phyloP scores from a whole-genome alignment of 1,284 basidiomycete species.

The Fomitopsis betulina region DNA sequence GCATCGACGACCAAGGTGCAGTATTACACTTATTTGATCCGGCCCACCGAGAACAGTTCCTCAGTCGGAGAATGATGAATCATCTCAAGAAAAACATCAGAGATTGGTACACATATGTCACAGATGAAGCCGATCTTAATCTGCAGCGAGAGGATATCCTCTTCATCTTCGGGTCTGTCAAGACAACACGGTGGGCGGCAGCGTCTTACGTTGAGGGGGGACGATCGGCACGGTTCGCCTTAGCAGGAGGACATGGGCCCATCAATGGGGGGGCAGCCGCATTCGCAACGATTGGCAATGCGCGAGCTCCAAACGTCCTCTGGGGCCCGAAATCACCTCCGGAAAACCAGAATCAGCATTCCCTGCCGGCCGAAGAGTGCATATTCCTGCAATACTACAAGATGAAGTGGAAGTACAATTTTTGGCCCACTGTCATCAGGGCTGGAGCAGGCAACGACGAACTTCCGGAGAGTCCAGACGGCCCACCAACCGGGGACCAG shows the following conservation, averaged over 20 bases:
- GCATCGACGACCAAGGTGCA: slow-evolving; percentile 18
- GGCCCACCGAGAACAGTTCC: slow-evolving; percentile 11
- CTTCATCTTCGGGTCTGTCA: slow-evolving; percentile 19
- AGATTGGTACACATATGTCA: slow-evolving; percentile 16
- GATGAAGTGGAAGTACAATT: slow-evolving; percentile 12
- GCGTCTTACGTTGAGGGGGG: slow-evolving; percentile 15
- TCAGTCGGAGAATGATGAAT: slow-evolving; percentile 5
- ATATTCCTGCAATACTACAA: slow-evolving; percentile 22
- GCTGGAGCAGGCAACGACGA: slow-evolving; percentile 14
- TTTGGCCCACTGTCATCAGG: slow-evolving; percentile 8
- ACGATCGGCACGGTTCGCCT: slow-evolving; percentile 8
- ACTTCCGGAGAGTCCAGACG: background rate
- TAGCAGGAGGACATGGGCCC: slow-evolving; percentile 9
- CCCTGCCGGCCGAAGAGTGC: background rate
- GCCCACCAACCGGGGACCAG: background rate
- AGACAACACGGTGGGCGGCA: slow-evolving; percentile 22
- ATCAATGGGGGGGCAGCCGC: slow-evolving; percentile 10
- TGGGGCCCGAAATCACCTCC: background rate
- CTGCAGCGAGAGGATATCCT: slow-evolving; percentile 15
- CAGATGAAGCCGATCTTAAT: slow-evolving; percentile 6
- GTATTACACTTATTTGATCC: slow-evolving; percentile 14
- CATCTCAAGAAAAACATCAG: slow-evolving; percentile 18
- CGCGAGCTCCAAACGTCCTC: background rate
- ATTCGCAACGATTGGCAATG: background rate
- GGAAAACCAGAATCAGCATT: background rate